Evolutionary conservation across 306 rosid species (phyloP), one percentile per base, ranked within the genome.

Genomic region (Sicyos baderoa): DNA sequence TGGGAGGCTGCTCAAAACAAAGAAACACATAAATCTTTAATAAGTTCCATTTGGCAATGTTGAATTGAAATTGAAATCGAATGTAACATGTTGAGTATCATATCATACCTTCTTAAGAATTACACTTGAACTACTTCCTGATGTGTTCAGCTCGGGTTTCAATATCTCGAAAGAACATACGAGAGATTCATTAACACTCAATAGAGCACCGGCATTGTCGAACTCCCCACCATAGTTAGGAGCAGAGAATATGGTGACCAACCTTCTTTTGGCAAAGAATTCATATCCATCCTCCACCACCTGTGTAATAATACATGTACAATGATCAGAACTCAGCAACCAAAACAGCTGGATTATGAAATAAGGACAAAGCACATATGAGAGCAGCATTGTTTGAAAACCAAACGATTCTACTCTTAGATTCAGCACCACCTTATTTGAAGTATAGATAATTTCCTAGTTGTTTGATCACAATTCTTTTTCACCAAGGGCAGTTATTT

Each of bases 211-310:
- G 1, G 81, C 94, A 15, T 87, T 85, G 73, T 87, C 90, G 51
- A 87, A 87, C 79, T 87, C 94, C 32, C 90, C 89, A 0, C 89
- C 90, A 50, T 87, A 87, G 80, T 87, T 85, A 49, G 94, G 94
- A 68, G 94, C 94, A 53, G 94, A 87, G 72, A 85, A 87, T 79
- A 87, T 87, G 0, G 94, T 85, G 57, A 87, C 94, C 76, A 87
- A 40, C 45, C 45, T 40, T 40, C 94, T 53, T 61, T 85, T 80
- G 21, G 94, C 90, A 0, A 87, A 85, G 79, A 87, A 87, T 75
- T 85, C 90, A 22, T 87, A 87, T 73, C 90, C 94, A 75, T 87
- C 94, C 75, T 87, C 94, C 73, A 87, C 94, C 76, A 87, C 45
- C 45, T 40, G 45, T 40, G 45, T 7, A 40, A 40, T 40, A 40